Evolutionary conservation across 2,329 filamentous ascomycete species (phyloP).

Genomic region (Pseudogymnoascus sp.): DNA sequence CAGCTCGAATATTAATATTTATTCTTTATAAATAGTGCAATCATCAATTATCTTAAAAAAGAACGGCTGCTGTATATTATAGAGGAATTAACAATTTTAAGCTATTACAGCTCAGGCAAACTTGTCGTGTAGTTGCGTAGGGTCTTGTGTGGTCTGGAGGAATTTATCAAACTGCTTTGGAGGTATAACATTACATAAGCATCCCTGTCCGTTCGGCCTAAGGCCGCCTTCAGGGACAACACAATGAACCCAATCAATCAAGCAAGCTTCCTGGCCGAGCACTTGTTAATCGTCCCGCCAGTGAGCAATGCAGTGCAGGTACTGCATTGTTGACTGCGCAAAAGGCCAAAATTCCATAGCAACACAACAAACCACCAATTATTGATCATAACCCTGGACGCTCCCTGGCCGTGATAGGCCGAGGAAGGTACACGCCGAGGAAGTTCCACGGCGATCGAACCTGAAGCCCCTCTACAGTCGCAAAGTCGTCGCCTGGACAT

Average conservation of each 20-base stretch:
- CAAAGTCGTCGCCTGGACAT: background rate
- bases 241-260: background rate
- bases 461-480: background rate
- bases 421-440: background rate
- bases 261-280: background rate
- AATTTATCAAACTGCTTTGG: background rate
- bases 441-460: background rate
- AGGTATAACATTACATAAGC: background rate
- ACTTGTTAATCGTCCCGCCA: background rate
- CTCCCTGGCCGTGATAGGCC: background rate
- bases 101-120: background rate
- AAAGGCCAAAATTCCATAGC: background rate
- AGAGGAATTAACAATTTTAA: background rate
- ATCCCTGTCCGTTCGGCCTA: background rate
- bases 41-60: background rate
- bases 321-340: constrained; percentile 7
- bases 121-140: background rate
- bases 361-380: background rate
- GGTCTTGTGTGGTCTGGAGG: background rate
- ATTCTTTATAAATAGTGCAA: background rate
- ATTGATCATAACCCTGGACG: background rate
- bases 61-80: background rate
- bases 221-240: background rate
- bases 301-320: constrained; percentile 4
- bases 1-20: background rate